Conservation (phyloP, 345 rosid genomes). For the Populus deltoides region DNA sequence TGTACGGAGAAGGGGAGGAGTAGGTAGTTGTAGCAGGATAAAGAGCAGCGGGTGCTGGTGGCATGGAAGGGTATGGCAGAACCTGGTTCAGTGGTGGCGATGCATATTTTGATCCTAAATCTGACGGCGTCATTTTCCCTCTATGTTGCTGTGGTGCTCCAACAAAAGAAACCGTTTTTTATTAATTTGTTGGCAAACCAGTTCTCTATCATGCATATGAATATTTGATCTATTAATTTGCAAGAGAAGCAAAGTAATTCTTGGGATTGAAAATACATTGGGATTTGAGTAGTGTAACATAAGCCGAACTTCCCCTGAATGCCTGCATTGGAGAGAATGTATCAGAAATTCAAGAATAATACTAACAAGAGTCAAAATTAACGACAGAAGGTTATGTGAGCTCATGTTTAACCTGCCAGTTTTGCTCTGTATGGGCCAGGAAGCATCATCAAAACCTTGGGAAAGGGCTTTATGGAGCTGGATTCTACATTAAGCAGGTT, state of each 20-base stretch:
- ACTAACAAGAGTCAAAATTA: background rate
- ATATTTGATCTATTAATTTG: background rate
- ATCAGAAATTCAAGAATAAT: background rate
- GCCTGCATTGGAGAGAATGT: constrained; percentile 24
- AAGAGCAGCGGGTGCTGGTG: constrained; percentile 14
- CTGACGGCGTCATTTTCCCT: constrained; percentile 10
- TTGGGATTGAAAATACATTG: constrained; percentile 12
- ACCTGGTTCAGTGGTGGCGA: constrained; percentile 9
- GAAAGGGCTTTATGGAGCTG: constrained; percentile 48
- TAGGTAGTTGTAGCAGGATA: constrained; percentile 6
- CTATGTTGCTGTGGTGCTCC: background rate
- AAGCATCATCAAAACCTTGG: constrained; percentile 45
- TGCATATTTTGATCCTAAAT: constrained; percentile 12
- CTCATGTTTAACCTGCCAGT: constrained; percentile 31
- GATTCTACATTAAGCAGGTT: constrained; percentile 25
- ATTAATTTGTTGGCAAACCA: background rate
- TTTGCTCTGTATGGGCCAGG: constrained; percentile 39
- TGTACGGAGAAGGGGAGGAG: background rate
- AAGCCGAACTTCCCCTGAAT: constrained; percentile 45
- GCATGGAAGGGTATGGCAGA: constrained; percentile 7
- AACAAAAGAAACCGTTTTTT: background rate
- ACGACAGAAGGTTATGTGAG: background rate
- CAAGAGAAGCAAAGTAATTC: background rate
- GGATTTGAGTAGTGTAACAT: constrained; percentile 37
- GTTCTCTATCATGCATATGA: no score